These are phyloP conservation scores for Rhynchosporium graminicola DNA, from an alignment of 2,329 filamentous ascomycete species.

Conservation along the genomic window DNA sequence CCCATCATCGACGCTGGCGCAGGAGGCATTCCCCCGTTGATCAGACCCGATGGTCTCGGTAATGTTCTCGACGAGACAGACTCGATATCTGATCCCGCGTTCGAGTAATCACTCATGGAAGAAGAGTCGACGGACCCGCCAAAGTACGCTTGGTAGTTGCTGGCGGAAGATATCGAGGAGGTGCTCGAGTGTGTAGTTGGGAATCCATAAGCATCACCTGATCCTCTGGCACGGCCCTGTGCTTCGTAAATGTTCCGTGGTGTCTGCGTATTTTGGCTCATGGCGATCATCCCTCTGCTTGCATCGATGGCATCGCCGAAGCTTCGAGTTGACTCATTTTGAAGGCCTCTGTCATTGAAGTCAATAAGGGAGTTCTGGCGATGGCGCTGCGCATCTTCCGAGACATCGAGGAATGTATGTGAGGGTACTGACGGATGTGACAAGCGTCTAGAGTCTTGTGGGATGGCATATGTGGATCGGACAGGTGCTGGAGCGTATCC, in stretches of 20 bases:
- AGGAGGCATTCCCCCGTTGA: conserved; percentile 67
- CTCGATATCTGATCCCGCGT: conserved; percentile 82
- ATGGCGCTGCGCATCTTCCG: conserved; percentile 39
- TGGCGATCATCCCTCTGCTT: conserved; percentile 89
- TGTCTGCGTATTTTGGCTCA: conserved; percentile 88
- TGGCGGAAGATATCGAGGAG: conserved; percentile 86
- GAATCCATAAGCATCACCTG: conserved; percentile 88
- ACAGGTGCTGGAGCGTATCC: conserved; percentile 70
- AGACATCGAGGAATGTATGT: conserved; percentile 46
- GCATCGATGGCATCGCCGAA: conserved; percentile 91
- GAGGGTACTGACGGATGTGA: conserved; percentile 80
- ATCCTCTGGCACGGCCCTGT: conserved; percentile 63
- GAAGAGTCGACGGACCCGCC: conserved; percentile 80
- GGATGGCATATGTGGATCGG: conserved; percentile 58
- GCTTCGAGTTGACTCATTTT: conserved; percentile 61
- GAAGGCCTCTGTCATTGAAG: conserved; percentile 59
- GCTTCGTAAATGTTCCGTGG: conserved; percentile 86
- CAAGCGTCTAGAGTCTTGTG: conserved; percentile 63
- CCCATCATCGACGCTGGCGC: conserved; percentile 98
- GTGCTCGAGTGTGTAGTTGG: conserved; percentile 80
- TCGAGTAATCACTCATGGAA: conserved; percentile 90
- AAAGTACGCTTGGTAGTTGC: conserved; percentile 82
- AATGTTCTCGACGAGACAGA: conserved; percentile 79
- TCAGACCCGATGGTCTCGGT: conserved; percentile 70
- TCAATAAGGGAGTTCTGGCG: conserved; percentile 66